These are phyloP conservation scores for Pholiota adiposa DNA, from an alignment of 1,284 basidiomycete genomes.

Conservation along the genomic window DNA sequence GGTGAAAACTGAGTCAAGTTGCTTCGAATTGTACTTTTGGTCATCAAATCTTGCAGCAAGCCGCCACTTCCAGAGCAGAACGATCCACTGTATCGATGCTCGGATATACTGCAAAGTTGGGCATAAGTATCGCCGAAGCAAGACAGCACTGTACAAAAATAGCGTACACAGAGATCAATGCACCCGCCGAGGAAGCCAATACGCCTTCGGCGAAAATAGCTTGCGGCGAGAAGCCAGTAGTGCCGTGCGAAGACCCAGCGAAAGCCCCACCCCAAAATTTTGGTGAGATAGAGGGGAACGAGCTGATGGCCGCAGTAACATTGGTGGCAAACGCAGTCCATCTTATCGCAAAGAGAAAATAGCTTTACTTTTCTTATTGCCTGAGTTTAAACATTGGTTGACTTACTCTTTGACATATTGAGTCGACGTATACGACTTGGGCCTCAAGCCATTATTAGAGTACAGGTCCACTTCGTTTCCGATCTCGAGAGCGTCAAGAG, in stretches of 20 bases:
- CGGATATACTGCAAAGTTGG: slow-evolving; percentile 52
- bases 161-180: slow-evolving; percentile 43
- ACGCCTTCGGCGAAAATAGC: slow-evolving; percentile 49
- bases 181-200: slow-evolving; percentile 41
- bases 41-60: slow-evolving; percentile 62
- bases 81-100: slow-evolving; percentile 65
- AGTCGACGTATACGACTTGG: slow-evolving; percentile 45
- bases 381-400: background rate
- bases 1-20: slow-evolving; percentile 55
- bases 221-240: slow-evolving; percentile 59
- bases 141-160: slow-evolving; percentile 1
- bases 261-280: slow-evolving; percentile 60
- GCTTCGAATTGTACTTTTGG: slow-evolving; percentile 57
- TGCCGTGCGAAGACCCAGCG: slow-evolving; percentile 48
- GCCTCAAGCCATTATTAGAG: slow-evolving; percentile 49
- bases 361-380: background rate
- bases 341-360: slow-evolving; percentile 24
- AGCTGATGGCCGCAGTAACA: slow-evolving; percentile 33
- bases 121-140: background rate
- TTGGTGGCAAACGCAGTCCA: slow-evolving; percentile 42
- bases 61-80: slow-evolving; percentile 56
- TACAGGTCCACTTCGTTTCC: slow-evolving; percentile 73
- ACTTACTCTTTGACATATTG: slow-evolving; percentile 59
- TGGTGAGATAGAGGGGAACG: slow-evolving; percentile 41
- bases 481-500: slow-evolving; percentile 60